Evolutionary conservation across 805 yeast species (phyloP).

Genomic region (Metahyphopichia silvanorum): DNA sequence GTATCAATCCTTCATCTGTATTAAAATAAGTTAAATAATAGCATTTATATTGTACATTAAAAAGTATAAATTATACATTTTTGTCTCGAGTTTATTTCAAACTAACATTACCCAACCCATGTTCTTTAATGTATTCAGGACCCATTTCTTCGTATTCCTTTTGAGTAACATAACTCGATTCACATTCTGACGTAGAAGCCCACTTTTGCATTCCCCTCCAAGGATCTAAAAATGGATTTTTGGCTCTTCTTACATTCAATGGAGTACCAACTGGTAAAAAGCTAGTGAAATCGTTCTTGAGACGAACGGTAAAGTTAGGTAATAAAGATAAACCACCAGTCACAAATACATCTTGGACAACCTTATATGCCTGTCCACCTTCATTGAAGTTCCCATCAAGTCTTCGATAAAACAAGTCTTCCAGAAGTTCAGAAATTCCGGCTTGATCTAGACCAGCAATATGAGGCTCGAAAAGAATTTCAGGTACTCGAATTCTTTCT

Average conservation of each 20-base stretch:
- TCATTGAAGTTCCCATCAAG: constrained; percentile 53
- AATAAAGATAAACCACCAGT: constrained; percentile 83
- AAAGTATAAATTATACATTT: not conserved
- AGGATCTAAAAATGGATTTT: constrained; percentile 72
- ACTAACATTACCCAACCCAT: constrained; percentile 66
- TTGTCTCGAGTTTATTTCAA: constrained; percentile 12
- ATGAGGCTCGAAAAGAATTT: constrained; percentile 85
- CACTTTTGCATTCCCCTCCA: constrained; percentile 95
- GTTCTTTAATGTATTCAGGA: constrained; percentile 83
- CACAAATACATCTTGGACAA: constrained; percentile 65
- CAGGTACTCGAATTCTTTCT: constrained; percentile 91
- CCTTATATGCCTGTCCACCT: constrained; percentile 50
- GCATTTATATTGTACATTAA: not conserved
- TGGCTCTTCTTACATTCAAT: constrained; percentile 59
- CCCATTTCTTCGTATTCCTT: constrained; percentile 87
- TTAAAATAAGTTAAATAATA: too few species aligned
- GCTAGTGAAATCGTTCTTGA: constrained; percentile 64
- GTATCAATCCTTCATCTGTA: constrained; percentile 69
- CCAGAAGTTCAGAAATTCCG: constrained; percentile 77
- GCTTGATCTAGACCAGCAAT: constrained; percentile 97
- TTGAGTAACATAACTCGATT: constrained; percentile 52
- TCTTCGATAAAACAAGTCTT: constrained; percentile 60
- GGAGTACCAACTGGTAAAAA: constrained; percentile 68
- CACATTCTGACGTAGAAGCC: constrained; percentile 49
- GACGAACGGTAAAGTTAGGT: constrained; percentile 62